Base-by-base conservation (phyloP, 495 filamentous ascomycete genomes). In the Hypoxylon rickii region DNA sequence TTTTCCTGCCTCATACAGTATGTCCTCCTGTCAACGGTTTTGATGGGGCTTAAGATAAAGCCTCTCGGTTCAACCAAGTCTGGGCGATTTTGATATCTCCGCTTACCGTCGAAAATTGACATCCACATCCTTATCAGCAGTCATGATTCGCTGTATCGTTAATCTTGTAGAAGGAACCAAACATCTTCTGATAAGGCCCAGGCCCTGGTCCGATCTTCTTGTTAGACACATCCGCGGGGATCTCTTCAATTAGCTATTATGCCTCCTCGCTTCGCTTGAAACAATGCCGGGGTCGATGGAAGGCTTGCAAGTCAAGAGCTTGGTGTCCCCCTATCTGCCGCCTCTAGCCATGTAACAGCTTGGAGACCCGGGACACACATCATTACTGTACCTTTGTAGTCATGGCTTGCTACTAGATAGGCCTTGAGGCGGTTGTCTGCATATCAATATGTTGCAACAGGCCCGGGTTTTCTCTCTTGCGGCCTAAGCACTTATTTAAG, bases 31-130 rank as follows among this genome's bases (percentile, higher is more conserved):
- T 29, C 10, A 10, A 29, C 10, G 24, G 10, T 58, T 29, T 56
- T 52, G 40, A 57, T 63, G 59, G 59, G 53, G 48, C 53, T 41
- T 47, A 26, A 55, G 41, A 37, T 41, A 22, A 43, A 26, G 29
- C n/a, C 37, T 54, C 54, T 49, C 38, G 55, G 40, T 51, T 41
- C 18, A 41, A 51, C 36, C 26, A 37, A 29, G 46, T 46, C 57
- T 65, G 51, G 65, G 58, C 53, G 62, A 38, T 60, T 63, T 64
- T 57, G 44, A 61, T 54, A 70, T 70, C 64, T 70, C 67, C 67
- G 67, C 58, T 58, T 43, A 46, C 38, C 44, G 10, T 42, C 22
- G 38, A 16, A 42, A 38, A 10, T 29, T 29, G 24, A 10, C 24
- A 29, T 37, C 38, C n/a, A 40, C 29, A 5, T 16, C 38, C 63